These are phyloP conservation scores for Tolypocladium tundrense DNA, from an alignment of 2,329 filamentous ascomycete species.

Conservation along the genomic window DNA sequence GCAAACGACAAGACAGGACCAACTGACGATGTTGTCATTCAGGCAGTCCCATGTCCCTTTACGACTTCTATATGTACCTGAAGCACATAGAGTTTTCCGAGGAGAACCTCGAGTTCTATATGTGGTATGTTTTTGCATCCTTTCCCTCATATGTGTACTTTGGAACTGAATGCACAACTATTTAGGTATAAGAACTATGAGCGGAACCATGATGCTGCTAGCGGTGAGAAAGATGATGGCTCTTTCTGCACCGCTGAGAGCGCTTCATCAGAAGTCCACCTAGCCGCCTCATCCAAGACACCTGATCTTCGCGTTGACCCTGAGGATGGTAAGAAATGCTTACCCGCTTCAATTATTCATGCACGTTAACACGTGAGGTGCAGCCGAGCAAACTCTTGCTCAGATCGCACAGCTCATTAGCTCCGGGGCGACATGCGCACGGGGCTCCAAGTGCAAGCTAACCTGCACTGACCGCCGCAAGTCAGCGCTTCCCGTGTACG, in stretches of 20 bases:
- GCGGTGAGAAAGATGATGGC: neutral
- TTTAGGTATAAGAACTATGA: conserved; percentile 35
- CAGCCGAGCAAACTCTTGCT: neutral
- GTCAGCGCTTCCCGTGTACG: neutral
- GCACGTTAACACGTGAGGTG: neutral
- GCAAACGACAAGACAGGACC: neutral
- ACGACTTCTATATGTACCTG: conserved; percentile 41
- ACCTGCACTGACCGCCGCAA: neutral
- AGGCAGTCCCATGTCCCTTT: conserved; percentile 38
- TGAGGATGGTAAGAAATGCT: neutral
- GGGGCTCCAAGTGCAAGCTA: neutral
- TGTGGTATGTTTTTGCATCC: conserved; percentile 25
- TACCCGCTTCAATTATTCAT: neutral
- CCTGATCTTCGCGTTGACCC: neutral
- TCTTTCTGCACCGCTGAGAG: neutral
- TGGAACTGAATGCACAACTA: neutral
- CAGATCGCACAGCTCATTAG: neutral
- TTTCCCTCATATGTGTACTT: neutral
- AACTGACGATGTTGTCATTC: neutral
- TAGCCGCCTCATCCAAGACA: neutral
- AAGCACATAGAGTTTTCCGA: conserved; percentile 38
- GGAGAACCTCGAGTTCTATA: conserved; percentile 39
- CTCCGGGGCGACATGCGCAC: neutral
- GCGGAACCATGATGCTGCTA: neutral
- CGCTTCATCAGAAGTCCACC: no score